Conservation (phyloP, 140 eudicot species). For the Anethum foeniculum region DNA sequence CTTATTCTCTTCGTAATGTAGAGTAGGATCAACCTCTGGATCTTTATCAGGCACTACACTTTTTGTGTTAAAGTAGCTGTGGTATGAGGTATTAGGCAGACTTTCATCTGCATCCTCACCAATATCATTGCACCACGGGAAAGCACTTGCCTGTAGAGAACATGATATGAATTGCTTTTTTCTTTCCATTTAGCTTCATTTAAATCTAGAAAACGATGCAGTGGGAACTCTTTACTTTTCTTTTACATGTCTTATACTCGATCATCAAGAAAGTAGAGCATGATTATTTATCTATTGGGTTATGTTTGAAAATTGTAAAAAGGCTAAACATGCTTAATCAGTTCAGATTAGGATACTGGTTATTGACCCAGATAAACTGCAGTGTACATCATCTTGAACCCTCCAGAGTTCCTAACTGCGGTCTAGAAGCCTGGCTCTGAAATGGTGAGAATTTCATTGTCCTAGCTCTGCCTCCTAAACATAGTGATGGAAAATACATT, state of each 20-base stretch:
- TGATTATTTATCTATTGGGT: background rate
- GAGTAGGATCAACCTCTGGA: conserved; percentile 22
- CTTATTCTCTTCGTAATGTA: conserved; percentile 16
- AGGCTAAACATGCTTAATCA: background rate
- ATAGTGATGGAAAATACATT: background rate
- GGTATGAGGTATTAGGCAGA: conserved; percentile 26
- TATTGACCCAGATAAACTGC: background rate
- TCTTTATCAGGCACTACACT: conserved; percentile 59
- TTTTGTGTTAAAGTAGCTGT: conserved; percentile 30
- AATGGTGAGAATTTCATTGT: background rate
- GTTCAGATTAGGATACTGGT: background rate
- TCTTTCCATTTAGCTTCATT: background rate
- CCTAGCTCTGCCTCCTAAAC: background rate
- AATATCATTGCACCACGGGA: conserved; percentile 37
- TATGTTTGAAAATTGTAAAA: background rate
- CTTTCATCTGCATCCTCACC: conserved; percentile 35
- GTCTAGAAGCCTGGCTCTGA: too few species aligned
- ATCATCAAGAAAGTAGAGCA: background rate
- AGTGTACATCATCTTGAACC: background rate
- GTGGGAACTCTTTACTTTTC: background rate
- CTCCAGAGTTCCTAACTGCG: background rate
- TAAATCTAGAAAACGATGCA: background rate
- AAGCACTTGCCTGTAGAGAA: conserved; percentile 37
- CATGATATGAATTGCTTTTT: background rate
- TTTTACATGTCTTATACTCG: background rate